Percentiles rank a stretch among this genome's conserved stretches.
Evolutionary conservation across 805 yeast species (phyloP).

Genomic region (Cyberlindnera euphorbiiphila): DNA sequence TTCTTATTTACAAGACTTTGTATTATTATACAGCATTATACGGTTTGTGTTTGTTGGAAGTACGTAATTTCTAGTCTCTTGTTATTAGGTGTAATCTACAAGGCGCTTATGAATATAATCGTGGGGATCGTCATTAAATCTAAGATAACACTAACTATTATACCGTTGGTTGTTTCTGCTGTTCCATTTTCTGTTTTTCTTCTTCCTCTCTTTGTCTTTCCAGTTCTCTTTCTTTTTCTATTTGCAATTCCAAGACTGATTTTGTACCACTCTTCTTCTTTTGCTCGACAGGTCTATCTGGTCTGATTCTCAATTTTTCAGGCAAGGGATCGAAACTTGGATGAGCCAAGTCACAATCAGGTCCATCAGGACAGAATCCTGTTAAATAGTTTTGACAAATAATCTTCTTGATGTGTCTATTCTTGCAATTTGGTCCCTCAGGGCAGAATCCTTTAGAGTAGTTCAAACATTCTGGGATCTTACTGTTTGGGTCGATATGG

Average conservation of each 20-base stretch:
- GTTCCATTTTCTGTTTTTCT: constrained; percentile 2
- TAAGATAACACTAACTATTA: no score
- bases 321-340: constrained; percentile 64
- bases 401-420: constrained; percentile 72
- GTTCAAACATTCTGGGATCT: constrained; percentile 82
- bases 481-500: constrained; percentile 85
- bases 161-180: no score
- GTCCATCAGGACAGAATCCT: constrained; percentile 93
- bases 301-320: constrained; percentile 34
- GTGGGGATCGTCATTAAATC: constrained; percentile 1
- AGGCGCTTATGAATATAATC: neutral
- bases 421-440: constrained; percentile 81
- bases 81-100: no score
- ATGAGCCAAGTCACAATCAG: constrained; percentile 67
- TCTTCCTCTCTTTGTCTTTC: constrained; percentile 19
- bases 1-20: neutral
- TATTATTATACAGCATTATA: neutral
- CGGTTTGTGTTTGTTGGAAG: neutral
- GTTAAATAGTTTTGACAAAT: constrained; percentile 77
- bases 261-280: constrained; percentile 17
- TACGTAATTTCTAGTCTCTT: no score
- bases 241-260: constrained; percentile 26
- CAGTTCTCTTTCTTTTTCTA: constrained; percentile 25
- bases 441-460: constrained; percentile 90
- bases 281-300: constrained; percentile 27